phyloP scores from a whole-genome alignment of 176 grass and related monocot species.

The maize (Zea mays) region DNA sequence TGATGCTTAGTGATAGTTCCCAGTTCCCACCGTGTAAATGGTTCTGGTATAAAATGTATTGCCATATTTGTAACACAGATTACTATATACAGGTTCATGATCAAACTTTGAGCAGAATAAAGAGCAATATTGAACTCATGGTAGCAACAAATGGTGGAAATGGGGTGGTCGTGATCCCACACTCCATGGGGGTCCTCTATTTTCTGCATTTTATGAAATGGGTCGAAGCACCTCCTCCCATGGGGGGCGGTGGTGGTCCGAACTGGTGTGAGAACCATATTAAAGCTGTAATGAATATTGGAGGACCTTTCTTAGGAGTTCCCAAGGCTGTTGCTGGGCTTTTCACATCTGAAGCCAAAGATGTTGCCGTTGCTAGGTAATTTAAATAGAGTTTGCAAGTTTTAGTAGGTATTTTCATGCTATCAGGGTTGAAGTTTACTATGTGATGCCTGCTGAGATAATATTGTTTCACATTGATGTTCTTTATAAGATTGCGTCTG shows the following conservation, averaged over 20 bases:
- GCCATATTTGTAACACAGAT: constrained; percentile 24
- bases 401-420: background rate
- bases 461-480: constrained; percentile 21
- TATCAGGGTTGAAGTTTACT: background rate
- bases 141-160: constrained; percentile 93
- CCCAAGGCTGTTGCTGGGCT: constrained; percentile 89
- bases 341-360: constrained; percentile 97
- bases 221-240: constrained; percentile 92
- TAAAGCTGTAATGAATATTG: constrained; percentile 93
- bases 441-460: background rate
- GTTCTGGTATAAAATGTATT: constrained; percentile 21
- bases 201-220: constrained; percentile 99
- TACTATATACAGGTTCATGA: constrained; percentile 65
- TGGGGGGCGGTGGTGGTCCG: constrained; percentile 84
- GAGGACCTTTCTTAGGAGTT: constrained; percentile 93
- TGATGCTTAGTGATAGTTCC: constrained; percentile 18
- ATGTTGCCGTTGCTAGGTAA: constrained; percentile 97
- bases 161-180: constrained; percentile 93
- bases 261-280: constrained; percentile 94
- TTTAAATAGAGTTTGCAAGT: constrained; percentile 8
- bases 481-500: constrained; percentile 32
- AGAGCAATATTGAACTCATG: constrained; percentile 94
- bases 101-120: constrained; percentile 95
- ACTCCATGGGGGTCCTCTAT: constrained; percentile 97
- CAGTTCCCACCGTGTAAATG: background rate